Evolutionary conservation across 2,329 filamentous ascomycete genomes (phyloP), one percentile per base, ranked within the genome.

Genomic region (Colletotrichum sp.): DNA sequence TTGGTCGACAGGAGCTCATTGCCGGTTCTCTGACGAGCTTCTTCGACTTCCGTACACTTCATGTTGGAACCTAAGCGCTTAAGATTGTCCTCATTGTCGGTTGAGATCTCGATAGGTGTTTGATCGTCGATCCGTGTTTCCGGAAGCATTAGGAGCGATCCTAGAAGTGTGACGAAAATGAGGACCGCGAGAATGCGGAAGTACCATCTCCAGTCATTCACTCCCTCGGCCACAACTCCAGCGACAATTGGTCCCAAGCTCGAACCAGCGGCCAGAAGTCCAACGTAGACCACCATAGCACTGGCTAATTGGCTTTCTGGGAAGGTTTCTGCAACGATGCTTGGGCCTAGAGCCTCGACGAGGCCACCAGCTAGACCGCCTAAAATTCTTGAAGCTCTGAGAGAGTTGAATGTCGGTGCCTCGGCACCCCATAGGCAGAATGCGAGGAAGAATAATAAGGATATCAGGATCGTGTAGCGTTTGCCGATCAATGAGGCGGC

Each of bases 271-370:
- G 72, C 39, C 28, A 74, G 9, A 74, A 81, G 13, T 71, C 74
- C 68, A 52, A 77, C 74, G 16, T 71, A 48, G 78, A 80, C 66
- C 74, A 80, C 48, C 81, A 83, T 79, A n/a, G 78, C 77, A n/a
- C 71, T 70, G 9, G 78, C 75, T 2, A 77, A 52, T 52, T 80
- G 74, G 16, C 75, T 48, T 66, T 77, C 55, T 71, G 64, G 78
- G 22, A 79, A 79, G 4, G 32, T 74, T 28, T 79, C 78, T 8
- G 55, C 66, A 28, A 79, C 78, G 13, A 80, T 76, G 28, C 72
- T 69, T 11, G 78, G 79, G 9, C 77, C 78, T 12, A 79, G 36
- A 16, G 79, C 76, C 66, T 79, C 77, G 30, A 79, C 65, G 6
- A 77, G 64, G 19, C 77, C 78, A 30, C 66, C 78, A 22, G 72